phyloP scores from a whole-genome alignment of 495 filamentous ascomycete species.

The Geoglossum glabrum region DNA sequence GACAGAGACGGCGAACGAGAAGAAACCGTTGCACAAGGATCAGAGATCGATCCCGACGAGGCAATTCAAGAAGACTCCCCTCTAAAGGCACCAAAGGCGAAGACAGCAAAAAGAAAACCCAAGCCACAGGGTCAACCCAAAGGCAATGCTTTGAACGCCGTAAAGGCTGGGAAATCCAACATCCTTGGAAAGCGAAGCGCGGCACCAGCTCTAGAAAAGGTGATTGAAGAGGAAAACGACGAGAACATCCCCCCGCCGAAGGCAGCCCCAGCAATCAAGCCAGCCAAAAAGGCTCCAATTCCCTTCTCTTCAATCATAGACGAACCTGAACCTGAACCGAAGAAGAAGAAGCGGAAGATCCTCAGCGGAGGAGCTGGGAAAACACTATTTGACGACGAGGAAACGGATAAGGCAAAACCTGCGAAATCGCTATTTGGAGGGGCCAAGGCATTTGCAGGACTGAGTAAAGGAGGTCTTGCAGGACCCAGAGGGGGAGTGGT shows the following conservation, averaged over 20 bases:
- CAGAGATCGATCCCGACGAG: not conserved
- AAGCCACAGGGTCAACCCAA: slow-evolving; percentile 12
- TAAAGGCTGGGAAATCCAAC: slow-evolving; percentile 12
- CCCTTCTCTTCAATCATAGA: not conserved
- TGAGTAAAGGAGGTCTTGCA: slow-evolving; percentile 13
- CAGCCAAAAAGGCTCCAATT: slow-evolving; percentile 2
- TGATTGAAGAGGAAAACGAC: slow-evolving; percentile 28
- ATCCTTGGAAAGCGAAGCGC: slow-evolving; percentile 20
- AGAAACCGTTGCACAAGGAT: slow-evolving; percentile 1
- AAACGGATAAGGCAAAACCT: slow-evolving; percentile 27
- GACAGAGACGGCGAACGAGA: slow-evolving; percentile 11
- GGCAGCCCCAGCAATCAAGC: not conserved
- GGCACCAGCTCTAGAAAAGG: slow-evolving; percentile 24
- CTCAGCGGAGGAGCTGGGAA: slow-evolving; percentile 39
- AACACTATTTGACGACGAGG: slow-evolving; percentile 62
- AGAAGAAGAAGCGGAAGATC: slow-evolving; percentile 57
- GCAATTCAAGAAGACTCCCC: not conserved
- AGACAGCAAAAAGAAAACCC: slow-evolving; percentile 12
- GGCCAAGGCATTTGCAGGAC: slow-evolving; percentile 9
- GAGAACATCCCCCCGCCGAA: slow-evolving; percentile 5
- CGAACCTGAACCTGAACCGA: slow-evolving; percentile 28
- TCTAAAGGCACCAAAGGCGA: slow-evolving; percentile 20
- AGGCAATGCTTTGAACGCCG: not conserved
- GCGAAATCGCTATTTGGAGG: slow-evolving; percentile 14
- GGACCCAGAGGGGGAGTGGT: slow-evolving; percentile 15